These are phyloP conservation scores for Mrakia gelida DNA, from an alignment of 768 basidiomycete species.

Conservation along the genomic window DNA sequence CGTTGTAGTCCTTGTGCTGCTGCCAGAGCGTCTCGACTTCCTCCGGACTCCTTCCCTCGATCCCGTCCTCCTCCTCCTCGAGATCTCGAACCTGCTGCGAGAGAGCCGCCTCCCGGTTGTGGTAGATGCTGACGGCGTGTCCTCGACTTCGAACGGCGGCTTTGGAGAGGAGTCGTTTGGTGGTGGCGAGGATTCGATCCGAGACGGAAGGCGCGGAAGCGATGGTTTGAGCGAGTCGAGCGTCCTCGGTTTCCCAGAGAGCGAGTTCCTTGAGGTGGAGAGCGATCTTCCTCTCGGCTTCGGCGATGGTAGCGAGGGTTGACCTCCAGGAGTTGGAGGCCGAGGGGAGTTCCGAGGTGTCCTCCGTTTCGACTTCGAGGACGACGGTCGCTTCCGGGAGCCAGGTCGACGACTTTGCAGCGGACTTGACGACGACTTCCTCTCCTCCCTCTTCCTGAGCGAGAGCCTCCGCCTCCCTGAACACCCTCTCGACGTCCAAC, in stretches of 20 bases:
- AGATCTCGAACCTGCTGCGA: background rate
- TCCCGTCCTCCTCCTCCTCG: background rate
- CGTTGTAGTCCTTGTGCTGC: background rate
- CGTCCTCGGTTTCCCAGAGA: background rate
- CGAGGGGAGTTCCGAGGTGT: background rate
- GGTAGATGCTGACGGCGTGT: background rate
- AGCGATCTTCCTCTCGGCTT: background rate
- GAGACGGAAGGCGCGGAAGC: background rate
- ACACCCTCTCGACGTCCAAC: background rate
- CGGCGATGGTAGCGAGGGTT: background rate
- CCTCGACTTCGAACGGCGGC: background rate
- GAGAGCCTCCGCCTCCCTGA: background rate
- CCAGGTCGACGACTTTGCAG: background rate
- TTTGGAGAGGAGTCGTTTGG: background rate
- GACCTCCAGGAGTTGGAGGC: background rate
- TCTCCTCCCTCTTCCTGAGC: background rate
- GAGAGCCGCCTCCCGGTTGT: background rate
- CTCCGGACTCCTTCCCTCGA: background rate
- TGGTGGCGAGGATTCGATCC: background rate
- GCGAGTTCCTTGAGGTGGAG: background rate
- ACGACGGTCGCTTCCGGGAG: background rate
- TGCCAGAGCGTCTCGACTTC: background rate
- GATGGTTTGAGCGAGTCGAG: background rate
- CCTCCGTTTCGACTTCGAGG: background rate
- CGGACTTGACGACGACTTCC: background rate